A percentile compares a stretch with the other conserved stretches of the same genome.
phyloP scores from a whole-genome alignment of 2,329 filamentous ascomycete species.

The Fusarium sp. region DNA sequence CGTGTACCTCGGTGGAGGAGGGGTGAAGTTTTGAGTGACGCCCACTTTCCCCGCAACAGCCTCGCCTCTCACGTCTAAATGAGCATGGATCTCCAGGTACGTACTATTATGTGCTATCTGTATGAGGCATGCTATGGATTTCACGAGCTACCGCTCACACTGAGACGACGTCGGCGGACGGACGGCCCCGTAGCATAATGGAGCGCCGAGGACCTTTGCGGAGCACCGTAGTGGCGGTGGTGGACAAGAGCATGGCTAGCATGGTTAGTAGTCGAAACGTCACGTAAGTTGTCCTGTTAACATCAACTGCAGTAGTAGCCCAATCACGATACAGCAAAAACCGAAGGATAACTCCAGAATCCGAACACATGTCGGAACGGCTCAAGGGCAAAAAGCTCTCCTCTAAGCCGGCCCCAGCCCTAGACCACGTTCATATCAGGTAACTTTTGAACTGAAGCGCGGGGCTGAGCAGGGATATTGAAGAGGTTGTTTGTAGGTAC shows the following conservation, averaged over 20 bases:
- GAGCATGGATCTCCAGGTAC: conserved; percentile 10
- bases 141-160: conserved; percentile 13
- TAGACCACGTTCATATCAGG: conserved; percentile 4
- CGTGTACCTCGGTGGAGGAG: conserved; percentile 27
- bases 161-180: conserved; percentile 18
- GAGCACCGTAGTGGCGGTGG: conserved; percentile 32
- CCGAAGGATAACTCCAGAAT: neutral
- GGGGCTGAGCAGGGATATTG: conserved; percentile 22
- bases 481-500: neutral
- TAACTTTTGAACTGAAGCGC: conserved; percentile 11
- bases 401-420: conserved; percentile 26
- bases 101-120: conserved; percentile 2
- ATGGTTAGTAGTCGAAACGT: conserved; percentile 35
- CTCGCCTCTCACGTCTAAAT: conserved; percentile 36
- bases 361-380: conserved; percentile 8
- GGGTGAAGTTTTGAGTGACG: conserved; percentile 34
- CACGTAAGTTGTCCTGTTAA: conserved; percentile 29
- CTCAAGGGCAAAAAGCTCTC: conserved; percentile 18
- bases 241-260: conserved; percentile 12
- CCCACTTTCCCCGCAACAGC: conserved; percentile 44
- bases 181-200: conserved; percentile 15
- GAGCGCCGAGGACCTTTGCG: conserved; percentile 28
- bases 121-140: conserved; percentile 4
- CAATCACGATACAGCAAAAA: neutral
- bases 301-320: neutral